Conservation (phyloP, 352 stramenopile genomes). For the Achlya hypogyna region DNA sequence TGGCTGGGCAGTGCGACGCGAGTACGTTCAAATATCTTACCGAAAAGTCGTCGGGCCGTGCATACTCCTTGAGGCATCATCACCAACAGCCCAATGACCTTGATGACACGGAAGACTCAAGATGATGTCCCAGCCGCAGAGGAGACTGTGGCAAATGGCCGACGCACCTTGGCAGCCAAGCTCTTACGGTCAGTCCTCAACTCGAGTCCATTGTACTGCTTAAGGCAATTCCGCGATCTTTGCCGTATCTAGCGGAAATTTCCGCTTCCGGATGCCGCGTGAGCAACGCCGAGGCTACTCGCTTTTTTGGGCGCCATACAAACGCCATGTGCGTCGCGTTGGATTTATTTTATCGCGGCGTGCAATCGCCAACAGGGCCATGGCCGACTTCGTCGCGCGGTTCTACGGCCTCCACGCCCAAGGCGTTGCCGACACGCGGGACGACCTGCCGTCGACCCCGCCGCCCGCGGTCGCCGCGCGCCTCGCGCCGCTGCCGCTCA, state of each 20-base stretch:
- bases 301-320: not conserved
- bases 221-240: not conserved
- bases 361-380: not conserved
- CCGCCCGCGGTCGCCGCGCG: not conserved
- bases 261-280: not conserved
- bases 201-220: not conserved
- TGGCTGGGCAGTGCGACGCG: no score
- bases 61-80: no score
- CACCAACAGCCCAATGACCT: no score
- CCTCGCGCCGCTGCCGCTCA: not conserved
- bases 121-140: no score
- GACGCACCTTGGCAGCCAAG: not conserved
- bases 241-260: not conserved
- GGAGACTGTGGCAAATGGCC: no score
- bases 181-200: not conserved
- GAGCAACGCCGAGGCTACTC: not conserved
- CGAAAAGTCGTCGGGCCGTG: no score
- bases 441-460: not conserved
- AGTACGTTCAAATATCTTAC: no score
- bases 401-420: conserved; percentile 12
- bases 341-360: not conserved
- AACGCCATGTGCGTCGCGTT: not conserved
- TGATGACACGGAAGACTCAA: no score
- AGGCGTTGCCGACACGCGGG: not conserved
- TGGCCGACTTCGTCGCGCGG: conserved; percentile 9